Evolutionary conservation across 1,284 basidiomycete species (phyloP).

Genomic region (Boletus mariae): DNA sequence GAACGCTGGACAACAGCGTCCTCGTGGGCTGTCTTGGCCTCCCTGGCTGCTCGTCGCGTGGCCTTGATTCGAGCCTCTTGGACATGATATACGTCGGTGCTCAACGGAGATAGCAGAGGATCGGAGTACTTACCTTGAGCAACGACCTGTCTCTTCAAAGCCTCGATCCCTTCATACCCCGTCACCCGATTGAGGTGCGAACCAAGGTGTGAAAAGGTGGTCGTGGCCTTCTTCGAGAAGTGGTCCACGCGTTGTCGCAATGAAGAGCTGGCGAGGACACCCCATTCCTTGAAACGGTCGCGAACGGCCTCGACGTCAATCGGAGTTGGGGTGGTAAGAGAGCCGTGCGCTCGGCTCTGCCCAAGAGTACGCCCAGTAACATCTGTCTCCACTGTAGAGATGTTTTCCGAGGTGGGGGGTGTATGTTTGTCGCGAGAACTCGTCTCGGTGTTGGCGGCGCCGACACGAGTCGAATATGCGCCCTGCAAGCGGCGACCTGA

Average conservation of each 20-base stretch:
- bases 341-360: conserved; percentile 2
- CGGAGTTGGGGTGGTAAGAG: conserved; percentile 1
- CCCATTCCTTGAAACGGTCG: conserved; percentile 48
- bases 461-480: conserved; percentile 9
- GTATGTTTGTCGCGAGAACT: conserved; percentile 1
- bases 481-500: conserved; percentile 2
- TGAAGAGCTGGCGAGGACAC: conserved; percentile 43
- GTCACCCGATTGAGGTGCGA: conserved; percentile 80
- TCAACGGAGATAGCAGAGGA: neutral
- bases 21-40: conserved; percentile 74
- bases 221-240: conserved; percentile 52
- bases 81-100: conserved; percentile 12
- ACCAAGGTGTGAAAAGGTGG: conserved; percentile 69
- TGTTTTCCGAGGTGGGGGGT: conserved; percentile 3
- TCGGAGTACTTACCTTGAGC: conserved; percentile 63
- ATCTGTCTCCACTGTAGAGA: conserved; percentile 1
- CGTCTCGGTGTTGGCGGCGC: neutral
- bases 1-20: conserved; percentile 72
- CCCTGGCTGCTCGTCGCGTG: conserved; percentile 55
- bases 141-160: conserved; percentile 74
- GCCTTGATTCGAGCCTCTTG: conserved; percentile 63
- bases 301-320: conserved; percentile 29
- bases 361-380: neutral
- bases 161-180: conserved; percentile 88
- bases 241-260: conserved; percentile 54